Evolutionary conservation across 2,329 filamentous ascomycete species (phyloP), one percentile per base, ranked within the genome.

Genomic region (Cordyceps fumosorosea): DNA sequence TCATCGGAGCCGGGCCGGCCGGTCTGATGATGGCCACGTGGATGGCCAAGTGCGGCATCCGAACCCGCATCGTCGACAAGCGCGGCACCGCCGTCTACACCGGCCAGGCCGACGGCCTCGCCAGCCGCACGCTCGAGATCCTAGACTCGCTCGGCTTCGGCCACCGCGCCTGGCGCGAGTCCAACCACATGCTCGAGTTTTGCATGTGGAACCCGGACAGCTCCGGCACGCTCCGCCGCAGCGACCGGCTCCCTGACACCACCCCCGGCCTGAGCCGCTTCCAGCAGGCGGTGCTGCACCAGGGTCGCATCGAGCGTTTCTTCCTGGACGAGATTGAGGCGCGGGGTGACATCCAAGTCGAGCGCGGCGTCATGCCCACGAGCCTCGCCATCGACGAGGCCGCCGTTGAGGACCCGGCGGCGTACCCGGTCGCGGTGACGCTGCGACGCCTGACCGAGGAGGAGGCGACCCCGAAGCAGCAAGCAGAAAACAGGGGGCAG

Each of bases 101-200:
- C n/a, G 77, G 78, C 3, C 77, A 81, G 65, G 77, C 79, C 42
- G 77, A 81, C 63, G 77, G 79, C 10, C 71, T 75, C 10, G 85
- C 89, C 72, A 84, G 81, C 65, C 84, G 87, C 1, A 89, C 85
- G 0, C 76, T 90, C 4, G 86, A 91, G 70, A 89, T 91, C 7
- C 84, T 91, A 62, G 87, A 91, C 67, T 85, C 84, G 26, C 86
- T 91, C 64, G 88, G 84, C 0, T 83, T 91, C 60, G 84, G 78
- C 2, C 82, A 89, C 59, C 76, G 81, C 1, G 81, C 81, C 0
- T 84, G 84, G 80, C 84, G 84, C 59, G 87, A 90, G 68, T 80
- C 84, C 8, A 88, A 89, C 69, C 85, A 86, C 71, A 83, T 89
- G 76, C 77, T 88, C 18, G 88, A 72, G 54, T 84, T 88, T 62